Evolutionary conservation across 495 filamentous ascomycete species (phyloP).

Genomic region (Elasticomyces elasticus): DNA sequence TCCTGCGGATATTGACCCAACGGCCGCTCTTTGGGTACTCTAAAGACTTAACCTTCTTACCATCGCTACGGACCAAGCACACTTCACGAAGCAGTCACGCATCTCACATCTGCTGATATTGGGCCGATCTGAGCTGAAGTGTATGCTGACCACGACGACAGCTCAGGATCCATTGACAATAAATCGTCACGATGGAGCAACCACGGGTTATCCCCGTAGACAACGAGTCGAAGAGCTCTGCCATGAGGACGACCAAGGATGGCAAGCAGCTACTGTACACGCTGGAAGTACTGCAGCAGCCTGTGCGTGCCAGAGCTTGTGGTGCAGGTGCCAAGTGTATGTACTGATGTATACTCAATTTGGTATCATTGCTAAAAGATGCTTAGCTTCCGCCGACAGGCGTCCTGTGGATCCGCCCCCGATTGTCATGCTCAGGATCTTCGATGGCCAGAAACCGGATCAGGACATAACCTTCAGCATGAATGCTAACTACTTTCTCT

Average conservation of each 20-base stretch:
- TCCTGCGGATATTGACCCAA: neutral
- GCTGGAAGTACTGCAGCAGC: constrained; percentile 84
- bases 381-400: constrained; percentile 79
- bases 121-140: neutral
- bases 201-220: constrained; percentile 33
- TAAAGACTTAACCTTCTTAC: neutral
- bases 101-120: neutral
- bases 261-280: constrained; percentile 74
- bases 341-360: constrained; percentile 27
- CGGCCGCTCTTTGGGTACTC: neutral
- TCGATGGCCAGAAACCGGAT: constrained; percentile 58
- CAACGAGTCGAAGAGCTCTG: constrained; percentile 50
- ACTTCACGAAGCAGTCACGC: neutral
- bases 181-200: neutral
- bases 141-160: neutral
- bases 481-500: constrained; percentile 97
- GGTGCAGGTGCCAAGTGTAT: constrained; percentile 90
- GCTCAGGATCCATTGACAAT: neutral
- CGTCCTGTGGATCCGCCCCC: constrained; percentile 94
- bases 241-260: constrained; percentile 62
- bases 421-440: constrained; percentile 86
- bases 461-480: constrained; percentile 83
- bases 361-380: constrained; percentile 11
- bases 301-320: constrained; percentile 89
- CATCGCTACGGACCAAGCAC: neutral